Base-by-base conservation (phyloP, 495 filamentous ascomycete species). In the Aspergillus baeticus region DNA sequence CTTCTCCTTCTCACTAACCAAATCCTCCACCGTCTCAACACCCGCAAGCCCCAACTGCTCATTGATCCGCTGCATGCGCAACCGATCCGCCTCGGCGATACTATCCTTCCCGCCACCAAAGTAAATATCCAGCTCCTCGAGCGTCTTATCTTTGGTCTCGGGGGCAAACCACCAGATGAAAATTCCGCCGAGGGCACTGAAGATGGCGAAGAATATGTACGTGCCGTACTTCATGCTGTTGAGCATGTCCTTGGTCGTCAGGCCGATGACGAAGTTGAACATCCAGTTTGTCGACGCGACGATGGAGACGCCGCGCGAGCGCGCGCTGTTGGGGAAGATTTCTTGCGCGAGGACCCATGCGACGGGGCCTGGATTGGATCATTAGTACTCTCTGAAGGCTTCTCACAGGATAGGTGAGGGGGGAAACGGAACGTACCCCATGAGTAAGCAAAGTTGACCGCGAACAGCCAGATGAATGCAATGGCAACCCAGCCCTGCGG, bases 101-200 rank as follows among this genome's bases (percentile, higher is more conserved):
- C 63, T 69, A 5, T 64, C 65, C 48, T 44, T 54, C 22, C 43
- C 60, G 20, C 64, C 69, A 18, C 70, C 70, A 58, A 82, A 81
- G 50, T 78, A 67, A 41, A 76, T 53, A 62, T 82, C 79, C 39
- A 81, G 71, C 59, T 81, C 77, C 60, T 82, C 78, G 4, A 81
- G 65, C 20, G 80, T 81, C 68, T 79, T 80, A 54, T 81, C 80
- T 68, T 81, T 81, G 10, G 80, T 83, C 67, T 83, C 80, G 0
- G 79, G 79, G 59, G 79, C 79, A 56, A 78, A 82, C 38, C 66
- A 60, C 69, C 74, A 80, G 53, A 81, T 75, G 60, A 78, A 72
- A 13, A 76, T 14, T 59, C 73, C 76, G 26, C 75, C 76, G 14
- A 80, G 36, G 26, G 74, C 66, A 63, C 80, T 81, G 64, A 77